Conservation (phyloP, 2,329 filamentous ascomycete genomes). For the Delphinella strobiligena region DNA sequence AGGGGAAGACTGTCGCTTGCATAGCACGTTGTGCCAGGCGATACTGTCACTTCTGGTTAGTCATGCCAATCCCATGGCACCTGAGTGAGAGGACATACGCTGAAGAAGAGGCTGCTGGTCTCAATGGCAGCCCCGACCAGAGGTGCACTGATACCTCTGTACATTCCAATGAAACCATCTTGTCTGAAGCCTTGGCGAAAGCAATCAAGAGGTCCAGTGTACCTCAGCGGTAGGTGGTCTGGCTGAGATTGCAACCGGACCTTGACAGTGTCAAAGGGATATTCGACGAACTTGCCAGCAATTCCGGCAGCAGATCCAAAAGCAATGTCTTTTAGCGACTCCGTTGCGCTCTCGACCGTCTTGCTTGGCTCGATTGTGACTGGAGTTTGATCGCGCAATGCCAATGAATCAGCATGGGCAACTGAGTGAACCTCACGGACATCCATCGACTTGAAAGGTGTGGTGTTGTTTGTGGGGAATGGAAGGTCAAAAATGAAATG, state of each 20-base stretch:
- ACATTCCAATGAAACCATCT: slow-evolving; percentile 72
- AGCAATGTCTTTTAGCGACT: slow-evolving; percentile 73
- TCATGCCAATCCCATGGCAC: no score
- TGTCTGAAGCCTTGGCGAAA: slow-evolving; percentile 72
- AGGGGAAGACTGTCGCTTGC: slow-evolving; percentile 49
- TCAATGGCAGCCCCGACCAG: slow-evolving; percentile 84
- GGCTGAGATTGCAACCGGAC: slow-evolving; percentile 95
- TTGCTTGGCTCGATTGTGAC: background rate
- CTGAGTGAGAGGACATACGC: slow-evolving; percentile 26
- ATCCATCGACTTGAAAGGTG: slow-evolving; percentile 8
- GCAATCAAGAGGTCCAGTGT: slow-evolving; percentile 82
- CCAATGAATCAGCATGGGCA: slow-evolving; percentile 3
- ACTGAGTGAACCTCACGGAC: slow-evolving; percentile 8
- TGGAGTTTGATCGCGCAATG: background rate
- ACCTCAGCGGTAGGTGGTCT: slow-evolving; percentile 66
- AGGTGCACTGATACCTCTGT: slow-evolving; percentile 86
- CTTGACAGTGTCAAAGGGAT: slow-evolving; percentile 97
- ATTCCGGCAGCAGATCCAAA: slow-evolving; percentile 88
- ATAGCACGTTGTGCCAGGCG: slow-evolving; percentile 43
- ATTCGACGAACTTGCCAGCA: slow-evolving; percentile 92
- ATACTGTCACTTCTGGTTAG: slow-evolving; percentile 33
- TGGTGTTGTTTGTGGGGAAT: background rate
- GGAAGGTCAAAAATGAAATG: background rate
- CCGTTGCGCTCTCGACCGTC: slow-evolving; percentile 31
- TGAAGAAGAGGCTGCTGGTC: slow-evolving; percentile 80